Conservation (phyloP, 108 stramenopile genomes). For the Schizochytrium sp. region DNA sequence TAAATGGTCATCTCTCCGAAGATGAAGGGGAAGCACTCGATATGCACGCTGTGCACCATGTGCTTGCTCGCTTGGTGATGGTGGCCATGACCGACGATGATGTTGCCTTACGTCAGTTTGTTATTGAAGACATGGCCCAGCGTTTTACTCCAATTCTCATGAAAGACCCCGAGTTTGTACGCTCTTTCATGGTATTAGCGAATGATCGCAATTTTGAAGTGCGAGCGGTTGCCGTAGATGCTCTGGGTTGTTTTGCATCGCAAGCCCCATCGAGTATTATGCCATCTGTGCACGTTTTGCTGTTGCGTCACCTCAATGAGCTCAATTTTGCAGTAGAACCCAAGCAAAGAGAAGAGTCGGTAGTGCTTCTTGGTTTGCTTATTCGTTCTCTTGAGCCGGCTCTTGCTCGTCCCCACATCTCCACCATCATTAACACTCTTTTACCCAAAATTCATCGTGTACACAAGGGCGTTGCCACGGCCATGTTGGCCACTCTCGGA, state of each 20-base stretch:
- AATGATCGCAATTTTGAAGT: slow-evolving; percentile 50
- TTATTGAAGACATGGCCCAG: background rate
- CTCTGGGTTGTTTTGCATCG: slow-evolving; percentile 29
- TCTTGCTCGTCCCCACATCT: slow-evolving; percentile 34
- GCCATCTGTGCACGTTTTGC: slow-evolving; percentile 8
- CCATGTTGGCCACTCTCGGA: slow-evolving; percentile 44
- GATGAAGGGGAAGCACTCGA: background rate
- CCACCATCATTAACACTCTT: slow-evolving; percentile 50
- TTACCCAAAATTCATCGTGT: slow-evolving; percentile 33
- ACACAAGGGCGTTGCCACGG: slow-evolving; percentile 27
- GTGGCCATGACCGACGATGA: slow-evolving; percentile 56
- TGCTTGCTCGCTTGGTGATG: slow-evolving; percentile 40
- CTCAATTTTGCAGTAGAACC: slow-evolving; percentile 57
- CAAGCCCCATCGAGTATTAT: background rate
- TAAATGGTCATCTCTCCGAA: background rate
- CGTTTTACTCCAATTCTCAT: slow-evolving; percentile 18
- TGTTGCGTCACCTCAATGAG: slow-evolving; percentile 29
- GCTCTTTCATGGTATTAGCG: background rate
- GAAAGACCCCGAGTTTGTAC: background rate
- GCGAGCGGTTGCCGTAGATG: slow-evolving; percentile 48
- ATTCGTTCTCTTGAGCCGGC: background rate
- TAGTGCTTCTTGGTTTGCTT: slow-evolving; percentile 32
- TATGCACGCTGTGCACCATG: slow-evolving; percentile 38
- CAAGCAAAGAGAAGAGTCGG: slow-evolving; percentile 49
- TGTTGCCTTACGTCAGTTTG: slow-evolving; percentile 26